These are phyloP conservation scores for Xylariales sp. DNA, from an alignment of 2,329 filamentous ascomycete species.

Conservation along the genomic window DNA sequence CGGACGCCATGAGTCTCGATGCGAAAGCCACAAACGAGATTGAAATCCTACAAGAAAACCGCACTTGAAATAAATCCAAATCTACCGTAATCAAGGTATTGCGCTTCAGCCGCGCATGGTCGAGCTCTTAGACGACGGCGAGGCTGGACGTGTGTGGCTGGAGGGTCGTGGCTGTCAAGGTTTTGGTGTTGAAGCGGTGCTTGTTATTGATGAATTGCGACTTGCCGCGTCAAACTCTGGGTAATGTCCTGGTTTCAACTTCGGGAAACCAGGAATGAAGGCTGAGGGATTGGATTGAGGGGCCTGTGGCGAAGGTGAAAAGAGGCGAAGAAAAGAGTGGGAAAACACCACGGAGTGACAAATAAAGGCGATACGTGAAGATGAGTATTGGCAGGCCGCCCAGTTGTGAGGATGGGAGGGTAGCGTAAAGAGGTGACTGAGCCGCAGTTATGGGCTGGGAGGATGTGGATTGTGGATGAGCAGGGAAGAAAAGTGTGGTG, in stretches of 20 bases:
- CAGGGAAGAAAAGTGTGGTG: too few species aligned
- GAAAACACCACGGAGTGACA: too few species aligned
- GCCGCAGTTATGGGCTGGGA: too few species aligned
- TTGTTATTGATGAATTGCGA: constrained; percentile 6
- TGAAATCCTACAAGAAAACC: constrained; percentile 17
- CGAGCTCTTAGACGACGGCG: constrained; percentile 18
- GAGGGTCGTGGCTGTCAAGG: constrained; percentile 26
- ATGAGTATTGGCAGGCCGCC: too few species aligned
- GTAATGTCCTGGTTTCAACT: not conserved
- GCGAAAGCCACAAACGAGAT: constrained; percentile 16
- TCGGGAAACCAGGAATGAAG: not conserved
- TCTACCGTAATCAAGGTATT: constrained; percentile 16
- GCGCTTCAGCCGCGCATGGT: constrained; percentile 28
- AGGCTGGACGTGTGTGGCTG: constrained; percentile 29
- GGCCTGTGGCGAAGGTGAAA: not conserved
- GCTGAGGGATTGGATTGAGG: not conserved
- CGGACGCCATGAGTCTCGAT: constrained; percentile 45
- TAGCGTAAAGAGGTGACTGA: too few species aligned
- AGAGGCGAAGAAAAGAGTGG: too few species aligned
- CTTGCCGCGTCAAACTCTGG: not conserved
- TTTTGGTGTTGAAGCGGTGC: constrained; percentile 21
- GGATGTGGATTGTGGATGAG: too few species aligned
- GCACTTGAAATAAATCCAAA: constrained; percentile 13
- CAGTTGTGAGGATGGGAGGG: too few species aligned
- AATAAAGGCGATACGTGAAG: too few species aligned